Conservation (phyloP, 768 basidiomycete genomes). For the Gloeophyllum trabeum region DNA sequence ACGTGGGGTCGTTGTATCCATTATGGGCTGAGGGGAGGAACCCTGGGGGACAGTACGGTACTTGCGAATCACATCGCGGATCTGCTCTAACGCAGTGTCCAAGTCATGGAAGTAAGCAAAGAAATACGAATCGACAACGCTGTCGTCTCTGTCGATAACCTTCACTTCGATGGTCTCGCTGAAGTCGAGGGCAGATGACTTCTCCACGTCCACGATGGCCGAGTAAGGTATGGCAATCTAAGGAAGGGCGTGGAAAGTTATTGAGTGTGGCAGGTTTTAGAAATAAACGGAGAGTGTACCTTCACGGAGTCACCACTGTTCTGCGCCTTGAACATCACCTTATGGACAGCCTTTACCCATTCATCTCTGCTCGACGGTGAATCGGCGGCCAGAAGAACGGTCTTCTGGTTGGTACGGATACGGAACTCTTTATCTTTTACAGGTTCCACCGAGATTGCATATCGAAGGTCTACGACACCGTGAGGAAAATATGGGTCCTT, state of each 20-base stretch:
- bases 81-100: slow-evolving; percentile 64
- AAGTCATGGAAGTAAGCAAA: slow-evolving; percentile 91
- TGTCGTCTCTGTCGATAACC: slow-evolving; percentile 73
- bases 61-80: slow-evolving; percentile 62
- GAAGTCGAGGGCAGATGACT: slow-evolving; percentile 84
- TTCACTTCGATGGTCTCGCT: slow-evolving; percentile 95
- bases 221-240: slow-evolving; percentile 93
- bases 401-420: slow-evolving; percentile 74
- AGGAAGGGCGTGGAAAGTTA: neutral
- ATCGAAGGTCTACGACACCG: slow-evolving; percentile 91
- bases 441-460: slow-evolving; percentile 83
- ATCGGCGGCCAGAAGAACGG: slow-evolving; percentile 60
- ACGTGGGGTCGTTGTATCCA: slow-evolving; percentile 46
- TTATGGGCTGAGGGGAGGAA: slow-evolving; percentile 15
- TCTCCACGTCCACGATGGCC: slow-evolving; percentile 79
- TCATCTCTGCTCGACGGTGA: slow-evolving; percentile 79
- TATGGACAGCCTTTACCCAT: slow-evolving; percentile 93
- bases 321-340: slow-evolving; percentile 91
- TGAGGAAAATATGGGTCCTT: slow-evolving; percentile 98
- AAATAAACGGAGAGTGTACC: slow-evolving; percentile 27
- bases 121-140: slow-evolving; percentile 79
- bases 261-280: neutral
- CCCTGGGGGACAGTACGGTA: slow-evolving; percentile 25
- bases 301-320: slow-evolving; percentile 96
- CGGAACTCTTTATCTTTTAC: slow-evolving; percentile 70